Evolutionary conservation across 306 rosid genomes (phyloP).

Genomic region (Cucurbita moschata): DNA sequence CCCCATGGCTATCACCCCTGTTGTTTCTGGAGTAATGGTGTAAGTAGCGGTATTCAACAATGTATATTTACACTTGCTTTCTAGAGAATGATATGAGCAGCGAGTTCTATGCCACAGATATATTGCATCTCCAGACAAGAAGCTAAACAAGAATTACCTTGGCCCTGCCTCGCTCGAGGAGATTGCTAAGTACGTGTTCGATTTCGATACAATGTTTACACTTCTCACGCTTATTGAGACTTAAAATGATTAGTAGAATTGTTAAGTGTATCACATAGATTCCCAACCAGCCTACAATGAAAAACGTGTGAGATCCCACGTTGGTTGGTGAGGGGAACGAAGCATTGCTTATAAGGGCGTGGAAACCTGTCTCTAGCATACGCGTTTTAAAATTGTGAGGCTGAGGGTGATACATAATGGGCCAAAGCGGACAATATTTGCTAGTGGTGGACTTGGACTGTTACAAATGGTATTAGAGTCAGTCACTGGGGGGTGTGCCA

Average conservation of each 20-base stretch:
- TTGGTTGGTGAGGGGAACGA: too few species aligned
- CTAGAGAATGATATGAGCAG: neutral
- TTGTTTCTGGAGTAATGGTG: conserved; percentile 69
- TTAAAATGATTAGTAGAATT: neutral
- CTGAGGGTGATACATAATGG: too few species aligned
- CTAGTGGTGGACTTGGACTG: too few species aligned
- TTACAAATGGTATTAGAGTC: too few species aligned
- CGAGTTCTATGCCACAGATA: conserved; percentile 24
- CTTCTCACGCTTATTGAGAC: neutral
- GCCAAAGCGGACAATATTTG: too few species aligned
- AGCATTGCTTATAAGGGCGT: too few species aligned
- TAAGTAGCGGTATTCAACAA: conserved; percentile 27
- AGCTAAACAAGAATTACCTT: conserved; percentile 50
- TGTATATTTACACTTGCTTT: neutral
- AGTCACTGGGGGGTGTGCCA: too few species aligned
- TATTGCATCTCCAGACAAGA: conserved; percentile 70
- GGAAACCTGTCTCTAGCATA: too few species aligned
- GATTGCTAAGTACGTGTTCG: conserved; percentile 46
- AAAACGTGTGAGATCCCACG: too few species aligned
- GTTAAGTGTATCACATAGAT: neutral
- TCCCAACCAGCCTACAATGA: too few species aligned
- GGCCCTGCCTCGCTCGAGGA: conserved; percentile 73
- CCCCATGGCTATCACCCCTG: conserved; percentile 30
- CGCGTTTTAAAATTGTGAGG: too few species aligned
- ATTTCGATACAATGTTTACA: neutral